Conservation (phyloP, 768 basidiomycete species). For the Omphalotus guepiniiformis region DNA sequence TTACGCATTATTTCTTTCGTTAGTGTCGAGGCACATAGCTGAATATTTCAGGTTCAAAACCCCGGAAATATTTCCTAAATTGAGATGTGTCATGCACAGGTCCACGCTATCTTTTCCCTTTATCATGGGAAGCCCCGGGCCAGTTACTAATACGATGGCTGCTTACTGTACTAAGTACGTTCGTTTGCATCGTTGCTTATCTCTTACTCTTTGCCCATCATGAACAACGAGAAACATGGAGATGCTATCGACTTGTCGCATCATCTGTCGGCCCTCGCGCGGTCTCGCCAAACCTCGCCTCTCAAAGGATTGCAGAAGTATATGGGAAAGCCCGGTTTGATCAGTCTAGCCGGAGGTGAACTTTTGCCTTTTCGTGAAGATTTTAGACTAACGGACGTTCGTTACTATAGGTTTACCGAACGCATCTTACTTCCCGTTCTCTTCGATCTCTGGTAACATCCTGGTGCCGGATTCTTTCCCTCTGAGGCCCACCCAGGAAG, state of each 20-base stretch:
- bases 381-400: slow-evolving; percentile 1
- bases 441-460: slow-evolving; percentile 51
- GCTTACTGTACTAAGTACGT: too few relatives aligned
- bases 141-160: too few relatives aligned
- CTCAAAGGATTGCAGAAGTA: slow-evolving; percentile 68
- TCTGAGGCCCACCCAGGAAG: slow-evolving; percentile 20
- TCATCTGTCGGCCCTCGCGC: slow-evolving; percentile 58
- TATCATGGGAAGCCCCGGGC: too few relatives aligned
- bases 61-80: too few relatives aligned
- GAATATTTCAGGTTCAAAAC: too few relatives aligned
- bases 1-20: too few relatives aligned
- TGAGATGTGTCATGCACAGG: too few relatives aligned
- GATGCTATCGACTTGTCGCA: slow-evolving; percentile 67
- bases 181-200: too few relatives aligned
- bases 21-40: too few relatives aligned
- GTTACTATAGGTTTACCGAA: slow-evolving; percentile 50
- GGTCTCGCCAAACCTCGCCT: slow-evolving; percentile 46
- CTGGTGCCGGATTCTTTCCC: slow-evolving; percentile 49
- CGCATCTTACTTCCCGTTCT: slow-evolving; percentile 69
- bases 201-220: too few relatives aligned
- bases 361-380: slow-evolving; percentile 4
- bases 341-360: slow-evolving; percentile 68
- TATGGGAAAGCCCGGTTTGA: slow-evolving; percentile 45
- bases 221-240: slow-evolving; percentile 29
- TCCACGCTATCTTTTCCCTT: too few relatives aligned